Conservation (phyloP, 2,329 filamentous ascomycete genomes). For the Fusarium stilboides region DNA sequence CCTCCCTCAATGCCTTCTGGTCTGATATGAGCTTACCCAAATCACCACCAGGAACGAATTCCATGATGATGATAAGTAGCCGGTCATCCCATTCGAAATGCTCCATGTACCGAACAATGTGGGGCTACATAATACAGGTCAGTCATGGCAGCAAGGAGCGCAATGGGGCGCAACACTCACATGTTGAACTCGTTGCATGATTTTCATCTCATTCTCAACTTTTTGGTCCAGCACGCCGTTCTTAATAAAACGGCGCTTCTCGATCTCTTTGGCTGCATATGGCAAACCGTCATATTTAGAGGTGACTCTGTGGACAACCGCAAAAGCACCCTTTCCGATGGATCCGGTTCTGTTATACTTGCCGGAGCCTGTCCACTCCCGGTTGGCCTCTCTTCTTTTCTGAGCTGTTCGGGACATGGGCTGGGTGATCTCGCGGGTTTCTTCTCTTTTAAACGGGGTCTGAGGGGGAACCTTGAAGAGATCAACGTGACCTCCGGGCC, state of each 20-base stretch:
- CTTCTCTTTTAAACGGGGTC: conserved; percentile 38
- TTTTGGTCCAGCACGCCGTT: conserved; percentile 91
- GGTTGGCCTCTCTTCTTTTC: conserved; percentile 55
- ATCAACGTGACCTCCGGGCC: conserved; percentile 63
- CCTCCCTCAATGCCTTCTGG: conserved; percentile 75
- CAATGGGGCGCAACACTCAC: conserved; percentile 64
- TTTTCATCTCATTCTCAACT: conserved; percentile 96
- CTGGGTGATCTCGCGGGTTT: conserved; percentile 40
- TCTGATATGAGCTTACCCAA: conserved; percentile 80
- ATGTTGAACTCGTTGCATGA: conserved; percentile 90
- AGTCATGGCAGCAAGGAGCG: conserved; percentile 16
- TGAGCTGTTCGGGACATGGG: conserved; percentile 29
- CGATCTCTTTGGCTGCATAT: conserved; percentile 93
- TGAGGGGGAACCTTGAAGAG: conserved; percentile 52
- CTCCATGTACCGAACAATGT: conserved; percentile 93
- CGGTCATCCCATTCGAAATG: conserved; percentile 85
- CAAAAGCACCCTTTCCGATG: conserved; percentile 95
- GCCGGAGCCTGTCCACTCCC: conserved; percentile 85
- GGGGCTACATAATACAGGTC: conserved; percentile 67
- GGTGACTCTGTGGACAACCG: conserved; percentile 91
- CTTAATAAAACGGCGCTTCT: conserved; percentile 94
- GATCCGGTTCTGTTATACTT: conserved; percentile 87
- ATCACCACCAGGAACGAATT: conserved; percentile 87
- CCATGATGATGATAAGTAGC: conserved; percentile 98
- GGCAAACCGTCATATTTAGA: conserved; percentile 86